Evolutionary conservation across 2,329 filamentous ascomycete genomes (phyloP), one percentile per base, ranked within the genome.

Genomic region (Epicoccum nigrum): DNA sequence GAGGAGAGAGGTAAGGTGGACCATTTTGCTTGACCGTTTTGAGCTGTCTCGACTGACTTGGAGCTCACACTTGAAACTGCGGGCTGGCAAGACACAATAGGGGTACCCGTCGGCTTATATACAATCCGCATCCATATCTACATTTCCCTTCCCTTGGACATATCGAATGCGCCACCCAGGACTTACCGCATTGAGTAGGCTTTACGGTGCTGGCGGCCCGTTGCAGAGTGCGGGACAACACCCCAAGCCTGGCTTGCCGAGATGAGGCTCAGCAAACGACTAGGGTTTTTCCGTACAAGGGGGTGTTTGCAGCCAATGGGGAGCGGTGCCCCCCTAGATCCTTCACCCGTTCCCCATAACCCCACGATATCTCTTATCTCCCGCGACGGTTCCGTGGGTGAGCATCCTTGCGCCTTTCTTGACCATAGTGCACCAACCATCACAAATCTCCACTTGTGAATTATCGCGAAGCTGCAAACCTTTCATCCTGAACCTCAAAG

Each of bases 1-100:
- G 34, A 64, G 44, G 16, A 65, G 51, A 12, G 59, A 56, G 25
- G 58, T 64, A 34, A 67, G 33, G 42, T 62, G 58, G n/a, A 67
- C 64, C 64, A 67, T 67, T 16, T 38, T 63, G 55, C 31, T 21
- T 19, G 49, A 48, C 23, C 15, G n/a, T n/a, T 3, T 30, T 20
- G 30, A 20, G 21, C 9, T 9, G 23, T 37, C 16, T 20, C 19
- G 33, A 34, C 19, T 34, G 38, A 34, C 16, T 25, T 38, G 48
- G 20, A 38, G 37, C 42, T 42, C 20, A 37, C 7, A 25, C n/a
- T 19, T 43, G 30, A 43, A 23, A 27, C 15, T 34, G 37, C 17
- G 13, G 32, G 38, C 49, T 46, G 49, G 38, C 11, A 27, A 23
- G 32, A 23, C 27, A 21, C 2, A 7, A 11, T 33, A 7, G 38